Evolutionary conservation across 495 filamentous ascomycete genomes (phyloP), one percentile per base, ranked within the genome.

Genomic region (Aspergillus saccharolyticus): DNA sequence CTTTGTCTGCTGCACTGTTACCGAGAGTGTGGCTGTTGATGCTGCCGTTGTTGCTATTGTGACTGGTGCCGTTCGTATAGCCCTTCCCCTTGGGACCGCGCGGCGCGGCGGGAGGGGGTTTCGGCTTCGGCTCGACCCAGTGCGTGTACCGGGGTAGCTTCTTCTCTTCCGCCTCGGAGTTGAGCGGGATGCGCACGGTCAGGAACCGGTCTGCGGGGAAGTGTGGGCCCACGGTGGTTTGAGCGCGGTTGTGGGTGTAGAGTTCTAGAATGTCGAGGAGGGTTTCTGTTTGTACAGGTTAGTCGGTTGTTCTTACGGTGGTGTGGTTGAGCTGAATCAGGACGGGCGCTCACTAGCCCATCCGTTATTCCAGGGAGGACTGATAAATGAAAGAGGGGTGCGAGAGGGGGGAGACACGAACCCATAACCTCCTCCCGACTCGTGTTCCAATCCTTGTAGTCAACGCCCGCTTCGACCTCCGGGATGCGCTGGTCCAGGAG

Each of bases 191-290:
- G 61, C 92, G 90, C 57, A 92, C 84, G 54, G 82, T 82, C 59
- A 97, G 86, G 67, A 96, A 91, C 30, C 78, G 79, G 47, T 94
- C 84, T 16, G 91, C 72, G 46, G 86, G 80, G 66, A 87, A 87
- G 18, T 79, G 68, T 30, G 80, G 75, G 14, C 93, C 93, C 42
- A 96, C 78, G 42, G 84, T 79, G 44, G 91, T 96, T 42, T 77
- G 74, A 50, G 80, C 73, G 52, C 84, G 81, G 63, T 93, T 86
- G 67, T 96, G 89, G 14, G 83, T 89, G 69, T 96, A 97, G 8
- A 96, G 80, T 67, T 97, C 92, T 16, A 96, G 78, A 1, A 96
- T 72, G 65, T 97, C 92, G 53, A 94, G 81, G 55, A 95, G 81
- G 0, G 86, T 91, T 76, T 96, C 90, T 84, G 3, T n/a, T n/a